Evolutionary conservation across 768 basidiomycete species (phyloP).

Genomic region (Floccularia luteovirens): DNA sequence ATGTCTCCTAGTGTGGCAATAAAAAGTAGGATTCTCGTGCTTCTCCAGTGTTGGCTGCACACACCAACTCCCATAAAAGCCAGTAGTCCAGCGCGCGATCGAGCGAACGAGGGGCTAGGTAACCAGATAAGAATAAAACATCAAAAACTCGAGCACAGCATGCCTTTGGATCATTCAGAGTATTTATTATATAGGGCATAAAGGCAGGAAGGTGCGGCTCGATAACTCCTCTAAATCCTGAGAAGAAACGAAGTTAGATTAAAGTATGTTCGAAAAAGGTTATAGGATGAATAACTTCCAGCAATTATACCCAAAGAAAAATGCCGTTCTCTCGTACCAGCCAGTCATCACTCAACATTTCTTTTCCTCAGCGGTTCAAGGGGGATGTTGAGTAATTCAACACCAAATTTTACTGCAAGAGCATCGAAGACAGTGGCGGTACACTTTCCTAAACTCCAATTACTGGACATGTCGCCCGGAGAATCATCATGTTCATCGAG

Average conservation of each 20-base stretch:
- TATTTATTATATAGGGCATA: conserved; percentile 87
- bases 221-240: conserved; percentile 94
- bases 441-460: conserved; percentile 98
- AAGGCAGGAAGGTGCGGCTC: conserved; percentile 92
- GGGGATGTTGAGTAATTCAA: conserved; percentile 84
- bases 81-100: conserved; percentile 99
- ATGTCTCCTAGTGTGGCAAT: conserved; percentile 98
- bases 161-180: conserved; percentile 89
- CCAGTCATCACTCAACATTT: conserved; percentile 92
- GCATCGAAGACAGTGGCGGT: conserved; percentile 97
- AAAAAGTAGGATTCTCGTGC: conserved; percentile 85
- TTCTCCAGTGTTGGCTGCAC: conserved; percentile 79
- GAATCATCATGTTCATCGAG: conserved; percentile 89
- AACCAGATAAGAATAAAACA: conserved; percentile 6
- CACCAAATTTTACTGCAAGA: conserved; percentile 85
- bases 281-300: conserved; percentile 57
- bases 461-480: conserved; percentile 93
- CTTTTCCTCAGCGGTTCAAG: conserved; percentile 87
- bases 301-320: conserved; percentile 97
- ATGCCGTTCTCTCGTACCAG: conserved; percentile 93
- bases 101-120: conserved; percentile 94
- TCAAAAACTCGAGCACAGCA: conserved; percentile 8
- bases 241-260: conserved; percentile 5
- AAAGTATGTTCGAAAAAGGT: neutral
- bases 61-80: conserved; percentile 97